These are phyloP conservation scores for Ceratobasidium sp. DNA, from an alignment of 1,284 basidiomycete species.

Conservation along the genomic window DNA sequence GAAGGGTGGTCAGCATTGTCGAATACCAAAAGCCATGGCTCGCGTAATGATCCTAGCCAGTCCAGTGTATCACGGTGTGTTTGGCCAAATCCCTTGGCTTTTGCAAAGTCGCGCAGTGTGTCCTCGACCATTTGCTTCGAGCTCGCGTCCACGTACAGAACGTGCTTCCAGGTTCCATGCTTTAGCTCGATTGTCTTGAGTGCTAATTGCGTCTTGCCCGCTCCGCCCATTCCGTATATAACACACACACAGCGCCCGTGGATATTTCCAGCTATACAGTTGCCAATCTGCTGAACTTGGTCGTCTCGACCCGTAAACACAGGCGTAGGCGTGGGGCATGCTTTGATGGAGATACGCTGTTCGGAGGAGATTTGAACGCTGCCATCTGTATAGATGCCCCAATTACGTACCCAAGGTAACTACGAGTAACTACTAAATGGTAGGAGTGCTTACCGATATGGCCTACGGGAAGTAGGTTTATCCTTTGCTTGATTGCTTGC, in stretches of 20 bases:
- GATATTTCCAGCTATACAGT: too few relatives aligned
- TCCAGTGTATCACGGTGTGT: background rate
- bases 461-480: background rate
- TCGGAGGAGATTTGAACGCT: too few relatives aligned
- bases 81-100: background rate
- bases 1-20: background rate
- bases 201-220: conserved; percentile 22
- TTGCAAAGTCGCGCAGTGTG: background rate
- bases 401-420: too few relatives aligned
- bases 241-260: conserved; percentile 7
- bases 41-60: background rate
- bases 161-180: too few relatives aligned
- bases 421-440: too few relatives aligned
- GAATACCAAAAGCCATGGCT: background rate
- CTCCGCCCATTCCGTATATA: conserved; percentile 13
- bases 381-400: too few relatives aligned
- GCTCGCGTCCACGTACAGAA: too few relatives aligned
- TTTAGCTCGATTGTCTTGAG: too few relatives aligned
- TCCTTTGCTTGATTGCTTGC: background rate
- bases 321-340: background rate
- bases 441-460: background rate
- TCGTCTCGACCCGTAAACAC: background rate
- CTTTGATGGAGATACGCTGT: background rate
- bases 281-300: too few relatives aligned
- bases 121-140: background rate